Evolutionary conservation across 495 filamentous ascomycete species (phyloP), one percentile per base, ranked within the genome.

Genomic region (Beverwykella pulmonaria): DNA sequence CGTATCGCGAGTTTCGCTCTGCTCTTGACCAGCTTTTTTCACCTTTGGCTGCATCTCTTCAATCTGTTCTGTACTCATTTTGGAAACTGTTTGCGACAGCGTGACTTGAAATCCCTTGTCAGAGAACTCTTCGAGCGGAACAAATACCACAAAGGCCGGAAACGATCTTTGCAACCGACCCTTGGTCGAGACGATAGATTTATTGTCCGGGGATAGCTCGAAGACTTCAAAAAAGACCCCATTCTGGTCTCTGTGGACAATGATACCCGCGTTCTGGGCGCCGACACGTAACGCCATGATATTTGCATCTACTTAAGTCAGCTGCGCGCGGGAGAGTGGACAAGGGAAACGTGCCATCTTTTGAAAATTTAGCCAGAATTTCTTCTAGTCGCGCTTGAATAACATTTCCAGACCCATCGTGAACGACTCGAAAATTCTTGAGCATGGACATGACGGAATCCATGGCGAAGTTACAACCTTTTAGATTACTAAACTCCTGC

Each of bases 211-310:
- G 4, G 83, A 82, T 0, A 86, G 77, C 63, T 89, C 86, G 53
- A 88, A 90, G 0, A 75, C 66, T 68, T 88, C 81, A 27, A 89
- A 73, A 0, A 78, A 47, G 39, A 84, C 74, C 5, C 61, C 39
- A n/a, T 75, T 34, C 0, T 67, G 47, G 0, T 53, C 39, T 39
- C 66, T 74, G 1, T 75, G 78, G 47, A 88, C 71, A 9, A 88
- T 65, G 0, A 89, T 58, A 0, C 76, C 87, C 0, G 84, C 84
- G 71, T 90, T 90, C 68, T 90, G 87, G 15, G 71, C 75, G n/a
- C n/a, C n/a, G n/a, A n/a, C n/a, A n/a, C n/a, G n/a, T n/a, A n/a
- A n/a, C n/a, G n/a, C n/a, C n/a, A n/a, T n/a, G n/a, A n/a, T n/a
- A n/a, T n/a, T n/a, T n/a, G n/a, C n/a, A n/a, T n/a, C n/a, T n/a